Conservation (phyloP, 495 filamentous ascomycete genomes). For the Aspergillus indologenus region DNA sequence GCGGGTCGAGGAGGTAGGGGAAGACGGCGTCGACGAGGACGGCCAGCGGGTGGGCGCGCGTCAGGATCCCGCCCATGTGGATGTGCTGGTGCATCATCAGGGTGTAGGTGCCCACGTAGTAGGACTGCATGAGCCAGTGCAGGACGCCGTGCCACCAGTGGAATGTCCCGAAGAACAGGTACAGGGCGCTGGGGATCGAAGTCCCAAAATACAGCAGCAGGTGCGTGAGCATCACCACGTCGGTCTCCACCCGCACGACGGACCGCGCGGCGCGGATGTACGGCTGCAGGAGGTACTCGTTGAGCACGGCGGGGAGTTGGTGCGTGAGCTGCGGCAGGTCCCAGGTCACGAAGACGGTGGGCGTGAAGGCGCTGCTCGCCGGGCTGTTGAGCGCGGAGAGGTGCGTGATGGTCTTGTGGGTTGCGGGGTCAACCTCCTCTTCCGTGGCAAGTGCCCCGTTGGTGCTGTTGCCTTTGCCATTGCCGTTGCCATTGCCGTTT, state of each 20-base stretch:
- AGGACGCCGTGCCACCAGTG: conserved; percentile 59
- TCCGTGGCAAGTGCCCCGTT: background rate
- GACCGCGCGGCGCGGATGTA: conserved; percentile 53
- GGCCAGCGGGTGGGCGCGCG: conserved; percentile 28
- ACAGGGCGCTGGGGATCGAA: conserved; percentile 62
- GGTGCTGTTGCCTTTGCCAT: no score
- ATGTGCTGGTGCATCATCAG: conserved; percentile 83
- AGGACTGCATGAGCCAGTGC: conserved; percentile 60
- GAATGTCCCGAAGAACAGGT: conserved; percentile 59
- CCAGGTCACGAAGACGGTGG: conserved; percentile 52
- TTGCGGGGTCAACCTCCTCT: background rate
- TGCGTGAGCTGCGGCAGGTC: conserved; percentile 41
- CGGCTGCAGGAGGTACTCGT: conserved; percentile 49
- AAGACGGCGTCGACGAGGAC: conserved; percentile 57
- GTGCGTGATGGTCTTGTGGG: no score
- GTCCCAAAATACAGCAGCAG: conserved; percentile 67
- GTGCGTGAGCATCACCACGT: conserved; percentile 76
- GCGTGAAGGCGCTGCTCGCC: conserved; percentile 42
- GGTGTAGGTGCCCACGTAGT: conserved; percentile 68
- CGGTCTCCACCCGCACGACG: conserved; percentile 58
- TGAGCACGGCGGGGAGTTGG: conserved; percentile 33
- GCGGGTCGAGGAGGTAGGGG: conserved; percentile 69
- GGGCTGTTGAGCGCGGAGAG: conserved; percentile 56
- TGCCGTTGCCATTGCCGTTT: no score
- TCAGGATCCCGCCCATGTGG: conserved; percentile 69